phyloP scores from a whole-genome alignment of 2,329 filamentous ascomycete genomes.

The Chalara sp. region DNA sequence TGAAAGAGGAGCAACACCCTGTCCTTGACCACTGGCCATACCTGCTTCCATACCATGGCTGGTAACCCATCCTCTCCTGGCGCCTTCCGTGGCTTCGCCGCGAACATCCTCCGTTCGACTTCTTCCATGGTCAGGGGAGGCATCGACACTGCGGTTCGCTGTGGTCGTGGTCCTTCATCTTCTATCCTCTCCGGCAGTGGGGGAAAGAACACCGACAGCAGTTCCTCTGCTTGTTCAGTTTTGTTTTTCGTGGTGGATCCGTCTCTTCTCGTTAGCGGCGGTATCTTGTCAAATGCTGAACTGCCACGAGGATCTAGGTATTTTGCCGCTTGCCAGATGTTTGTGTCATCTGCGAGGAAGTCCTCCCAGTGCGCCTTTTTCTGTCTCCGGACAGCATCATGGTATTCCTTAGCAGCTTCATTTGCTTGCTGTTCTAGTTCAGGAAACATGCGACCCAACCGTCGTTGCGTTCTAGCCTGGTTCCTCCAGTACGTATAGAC shows the following conservation, averaged over 20 bases:
- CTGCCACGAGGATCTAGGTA: not conserved
- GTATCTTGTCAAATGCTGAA: not conserved
- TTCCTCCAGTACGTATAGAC: slow-evolving; percentile 25
- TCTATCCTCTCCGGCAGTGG: slow-evolving; percentile 1
- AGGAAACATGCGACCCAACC: slow-evolving; percentile 7
- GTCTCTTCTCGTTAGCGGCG: not conserved
- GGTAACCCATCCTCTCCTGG: not conserved
- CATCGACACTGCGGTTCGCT: not conserved
- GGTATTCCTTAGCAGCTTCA: not conserved
- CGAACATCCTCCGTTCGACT: slow-evolving; percentile 1
- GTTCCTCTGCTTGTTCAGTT: not conserved
- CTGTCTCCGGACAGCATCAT: slow-evolving; percentile 6
- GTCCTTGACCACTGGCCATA: not conserved
- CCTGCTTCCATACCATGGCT: not conserved
- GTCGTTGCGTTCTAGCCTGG: slow-evolving; percentile 15
- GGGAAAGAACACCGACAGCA: slow-evolving; percentile 1
- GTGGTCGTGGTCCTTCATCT: not conserved
- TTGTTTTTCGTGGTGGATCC: not conserved
- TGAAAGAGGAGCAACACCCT: too few species aligned
- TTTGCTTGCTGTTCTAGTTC: not conserved
- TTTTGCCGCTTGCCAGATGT: slow-evolving; percentile 16
- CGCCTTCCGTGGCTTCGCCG: not conserved
- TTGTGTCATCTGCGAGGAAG: slow-evolving; percentile 22
- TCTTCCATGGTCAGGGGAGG: not conserved
- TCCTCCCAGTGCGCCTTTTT: slow-evolving; percentile 23